Evolutionary conservation across 2,329 filamentous ascomycete genomes (phyloP).

Genomic region (Clarireedia paspali): DNA sequence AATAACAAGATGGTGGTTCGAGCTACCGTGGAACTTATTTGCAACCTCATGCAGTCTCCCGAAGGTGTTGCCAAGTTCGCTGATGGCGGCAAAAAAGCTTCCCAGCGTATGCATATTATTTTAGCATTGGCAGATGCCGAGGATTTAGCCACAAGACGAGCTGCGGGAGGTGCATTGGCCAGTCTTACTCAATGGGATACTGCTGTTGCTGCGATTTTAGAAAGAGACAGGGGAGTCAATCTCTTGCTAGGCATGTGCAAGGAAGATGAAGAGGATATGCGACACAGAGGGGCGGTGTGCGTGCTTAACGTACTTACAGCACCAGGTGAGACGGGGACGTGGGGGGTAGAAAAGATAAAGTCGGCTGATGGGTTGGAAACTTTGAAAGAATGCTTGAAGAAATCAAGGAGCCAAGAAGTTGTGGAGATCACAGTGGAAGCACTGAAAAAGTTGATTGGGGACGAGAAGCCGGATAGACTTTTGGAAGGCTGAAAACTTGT

Average conservation of each 20-base stretch:
- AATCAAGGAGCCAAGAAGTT: conserved; percentile 60
- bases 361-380: conserved; percentile 57
- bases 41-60: conserved; percentile 72
- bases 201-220: conserved; percentile 63
- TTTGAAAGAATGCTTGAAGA: conserved; percentile 62
- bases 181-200: conserved; percentile 73
- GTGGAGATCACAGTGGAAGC: conserved; percentile 64
- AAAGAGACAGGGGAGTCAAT: conserved; percentile 62
- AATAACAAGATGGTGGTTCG: conserved; percentile 70
- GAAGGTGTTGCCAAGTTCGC: conserved; percentile 63
- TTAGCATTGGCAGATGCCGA: conserved; percentile 83
- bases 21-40: conserved; percentile 80
- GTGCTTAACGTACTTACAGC: conserved; percentile 64
- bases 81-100: conserved; percentile 57
- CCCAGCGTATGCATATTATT: conserved; percentile 71
- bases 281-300: conserved; percentile 67
- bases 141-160: conserved; percentile 69
- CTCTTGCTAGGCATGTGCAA: conserved; percentile 74
- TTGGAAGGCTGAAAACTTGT: neutral
- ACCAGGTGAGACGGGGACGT: conserved; percentile 56
- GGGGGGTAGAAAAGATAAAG: conserved; percentile 52
- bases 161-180: conserved; percentile 82
- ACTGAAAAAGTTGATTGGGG: conserved; percentile 45
- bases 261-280: conserved; percentile 62
- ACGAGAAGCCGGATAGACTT: neutral